These are phyloP conservation scores for Lobosporangium transversale DNA, from an alignment of 192 early-diverging fungal species.

Conservation along the genomic window DNA sequence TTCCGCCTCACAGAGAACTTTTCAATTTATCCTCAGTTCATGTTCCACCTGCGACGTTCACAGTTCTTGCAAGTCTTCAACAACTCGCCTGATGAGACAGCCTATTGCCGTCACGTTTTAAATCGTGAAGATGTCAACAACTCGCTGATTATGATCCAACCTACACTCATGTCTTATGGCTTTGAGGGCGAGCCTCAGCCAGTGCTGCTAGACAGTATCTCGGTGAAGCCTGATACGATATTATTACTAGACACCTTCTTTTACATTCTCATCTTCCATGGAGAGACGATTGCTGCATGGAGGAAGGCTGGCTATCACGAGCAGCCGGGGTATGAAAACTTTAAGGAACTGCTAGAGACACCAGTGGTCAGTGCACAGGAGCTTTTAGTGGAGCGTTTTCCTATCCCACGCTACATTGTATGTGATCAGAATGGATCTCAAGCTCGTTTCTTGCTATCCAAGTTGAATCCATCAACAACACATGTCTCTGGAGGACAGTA, in stretches of 20 bases:
- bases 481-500: constrained; percentile 82
- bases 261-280: constrained; percentile 99
- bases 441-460: constrained; percentile 96
- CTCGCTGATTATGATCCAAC: constrained; percentile 99
- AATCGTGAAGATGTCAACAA: constrained; percentile 97
- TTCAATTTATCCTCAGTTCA: constrained; percentile 99
- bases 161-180: constrained; percentile 92
- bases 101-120: constrained; percentile 89
- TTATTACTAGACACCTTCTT: constrained; percentile 98
- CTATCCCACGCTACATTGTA: constrained; percentile 97
- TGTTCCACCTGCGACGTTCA: constrained; percentile 97
- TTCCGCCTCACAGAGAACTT: constrained; percentile 94
- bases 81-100: constrained; percentile 98
- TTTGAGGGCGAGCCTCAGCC: constrained; percentile 90
- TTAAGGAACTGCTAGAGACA: constrained; percentile 91
- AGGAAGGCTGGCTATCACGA: constrained; percentile 96
- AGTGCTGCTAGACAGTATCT: constrained; percentile 96
- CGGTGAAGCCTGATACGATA: constrained; percentile 94
- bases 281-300: constrained; percentile 97
- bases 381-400: constrained; percentile 93
- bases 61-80: constrained; percentile 99
- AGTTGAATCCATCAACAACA: constrained; percentile 97
- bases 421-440: constrained; percentile 97
- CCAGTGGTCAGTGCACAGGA: constrained; percentile 92
- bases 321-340: constrained; percentile 92